phyloP scores from a whole-genome alignment of 2,329 filamentous ascomycete species.

The Monosporascus sp. region DNA sequence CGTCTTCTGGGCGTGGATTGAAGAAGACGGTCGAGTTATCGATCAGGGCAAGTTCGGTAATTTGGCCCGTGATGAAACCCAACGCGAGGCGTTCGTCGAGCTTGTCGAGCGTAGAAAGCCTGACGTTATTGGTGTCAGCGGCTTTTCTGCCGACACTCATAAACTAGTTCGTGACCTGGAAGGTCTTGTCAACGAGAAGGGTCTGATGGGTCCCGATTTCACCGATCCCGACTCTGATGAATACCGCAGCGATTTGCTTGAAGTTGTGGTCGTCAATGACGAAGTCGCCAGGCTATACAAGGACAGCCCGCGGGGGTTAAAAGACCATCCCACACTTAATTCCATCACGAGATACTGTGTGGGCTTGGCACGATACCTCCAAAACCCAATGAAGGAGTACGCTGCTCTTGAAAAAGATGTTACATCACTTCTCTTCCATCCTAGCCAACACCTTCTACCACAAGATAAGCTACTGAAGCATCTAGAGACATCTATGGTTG shows the following conservation, averaged over 20 bases:
- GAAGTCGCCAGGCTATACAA: slow-evolving; percentile 97
- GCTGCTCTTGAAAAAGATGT: slow-evolving; percentile 87
- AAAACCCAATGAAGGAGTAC: slow-evolving; percentile 95
- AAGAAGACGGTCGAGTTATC: slow-evolving; percentile 82
- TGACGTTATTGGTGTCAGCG: slow-evolving; percentile 85
- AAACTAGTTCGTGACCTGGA: slow-evolving; percentile 78
- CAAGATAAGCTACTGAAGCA: slow-evolving; percentile 81
- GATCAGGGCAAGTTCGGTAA: slow-evolving; percentile 87
- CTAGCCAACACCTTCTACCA: slow-evolving; percentile 81
- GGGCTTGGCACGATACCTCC: slow-evolving; percentile 82
- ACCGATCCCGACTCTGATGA: slow-evolving; percentile 73
- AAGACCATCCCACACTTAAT: slow-evolving; percentile 75
- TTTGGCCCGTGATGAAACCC: slow-evolving; percentile 64
- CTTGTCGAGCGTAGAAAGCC: slow-evolving; percentile 74
- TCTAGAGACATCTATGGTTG: slow-evolving; percentile 93
- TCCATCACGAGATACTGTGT: slow-evolving; percentile 85
- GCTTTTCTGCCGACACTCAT: slow-evolving; percentile 81
- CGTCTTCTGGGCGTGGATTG: slow-evolving; percentile 85
- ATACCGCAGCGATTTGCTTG: slow-evolving; percentile 71
- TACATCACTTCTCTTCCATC: slow-evolving; percentile 79
- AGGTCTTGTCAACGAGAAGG: slow-evolving; percentile 69
- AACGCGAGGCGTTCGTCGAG: slow-evolving; percentile 66
- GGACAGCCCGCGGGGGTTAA: slow-evolving; percentile 71
- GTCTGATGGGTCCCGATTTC: slow-evolving; percentile 74
- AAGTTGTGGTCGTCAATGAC: slow-evolving; percentile 89